Percentiles rank a stretch among this genome's conserved stretches.
phyloP scores from a whole-genome alignment of 2,329 filamentous ascomycete genomes.

The Macrophomina phaseolina region DNA sequence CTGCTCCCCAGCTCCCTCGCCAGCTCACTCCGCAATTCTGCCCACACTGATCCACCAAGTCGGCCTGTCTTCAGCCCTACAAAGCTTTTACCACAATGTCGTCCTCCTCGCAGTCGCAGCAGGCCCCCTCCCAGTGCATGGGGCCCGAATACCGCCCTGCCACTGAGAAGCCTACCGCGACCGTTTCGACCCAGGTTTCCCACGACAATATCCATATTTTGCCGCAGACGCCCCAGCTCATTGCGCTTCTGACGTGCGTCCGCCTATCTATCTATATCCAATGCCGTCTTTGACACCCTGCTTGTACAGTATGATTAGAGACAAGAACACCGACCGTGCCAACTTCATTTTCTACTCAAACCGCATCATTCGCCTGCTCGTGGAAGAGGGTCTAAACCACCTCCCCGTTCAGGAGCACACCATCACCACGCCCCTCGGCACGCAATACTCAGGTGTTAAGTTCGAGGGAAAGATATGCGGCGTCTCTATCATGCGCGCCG shows the following conservation, averaged over 20 bases:
- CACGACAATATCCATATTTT: constrained; percentile 90
- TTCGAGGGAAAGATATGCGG: constrained; percentile 99
- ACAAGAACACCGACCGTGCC: constrained; percentile 84
- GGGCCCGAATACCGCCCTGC: constrained; percentile 80
- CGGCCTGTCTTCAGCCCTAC: neutral
- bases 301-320: constrained; percentile 83
- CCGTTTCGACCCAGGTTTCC: constrained; percentile 80
- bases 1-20: neutral
- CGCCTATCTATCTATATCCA: neutral
- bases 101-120: constrained; percentile 33
- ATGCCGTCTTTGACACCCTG: constrained; percentile 1
- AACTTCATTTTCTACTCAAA: constrained; percentile 99
- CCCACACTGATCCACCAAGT: neutral
- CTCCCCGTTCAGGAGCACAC: constrained; percentile 87
- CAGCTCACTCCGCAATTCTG: neutral
- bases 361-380: constrained; percentile 92
- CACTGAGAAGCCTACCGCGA: constrained; percentile 82
- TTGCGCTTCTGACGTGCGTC: constrained; percentile 93
- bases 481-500: constrained; percentile 97
- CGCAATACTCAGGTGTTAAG: constrained; percentile 85
- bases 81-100: constrained; percentile 16
- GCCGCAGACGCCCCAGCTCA: constrained; percentile 92
- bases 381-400: constrained; percentile 97
- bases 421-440: constrained; percentile 89
- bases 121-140: constrained; percentile 64